Evolutionary conservation across 306 rosid genomes (phyloP).

Genomic region (Vachellia pachyceras): DNA sequence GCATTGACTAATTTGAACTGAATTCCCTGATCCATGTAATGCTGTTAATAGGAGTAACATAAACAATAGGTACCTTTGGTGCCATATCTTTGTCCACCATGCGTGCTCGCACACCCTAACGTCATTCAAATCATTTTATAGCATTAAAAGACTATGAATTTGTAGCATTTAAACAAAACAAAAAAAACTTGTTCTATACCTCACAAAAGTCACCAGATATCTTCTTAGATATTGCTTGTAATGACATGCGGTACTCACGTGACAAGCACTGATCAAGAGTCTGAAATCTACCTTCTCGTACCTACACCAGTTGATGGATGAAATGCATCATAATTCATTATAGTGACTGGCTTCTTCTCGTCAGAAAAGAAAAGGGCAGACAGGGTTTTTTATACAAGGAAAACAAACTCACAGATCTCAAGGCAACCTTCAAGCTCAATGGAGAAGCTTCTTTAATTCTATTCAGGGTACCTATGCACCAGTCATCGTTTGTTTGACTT

Average conservation of each 20-base stretch:
- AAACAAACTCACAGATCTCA: conserved; percentile 79
- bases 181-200: conserved; percentile 50
- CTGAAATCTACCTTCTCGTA: conserved; percentile 86
- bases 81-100: conserved; percentile 79
- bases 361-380: conserved; percentile 9
- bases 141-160: background rate
- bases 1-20: background rate
- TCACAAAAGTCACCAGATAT: conserved; percentile 81
- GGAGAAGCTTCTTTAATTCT: conserved; percentile 90
- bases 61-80: conserved; percentile 69
- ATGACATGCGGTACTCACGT: conserved; percentile 84
- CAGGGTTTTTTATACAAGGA: conserved; percentile 11
- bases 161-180: conserved; percentile 3
- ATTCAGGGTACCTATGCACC: conserved; percentile 71
- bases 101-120: conserved; percentile 91
- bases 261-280: conserved; percentile 82
- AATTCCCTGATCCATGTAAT: too few relatives aligned
- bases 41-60: background rate
- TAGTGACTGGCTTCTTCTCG: background rate
- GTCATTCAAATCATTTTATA: conserved; percentile 33
- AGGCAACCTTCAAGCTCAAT: conserved; percentile 84
- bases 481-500: conserved; percentile 65
- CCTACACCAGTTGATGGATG: conserved; percentile 50
- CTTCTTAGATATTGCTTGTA: conserved; percentile 63
- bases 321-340: conserved; percentile 8